A percentile compares a stretch with the other conserved stretches of the same genome.
These are phyloP conservation scores for Syzygium oleosum DNA, from an alignment of 345 rosid species.

Conservation along the genomic window DNA sequence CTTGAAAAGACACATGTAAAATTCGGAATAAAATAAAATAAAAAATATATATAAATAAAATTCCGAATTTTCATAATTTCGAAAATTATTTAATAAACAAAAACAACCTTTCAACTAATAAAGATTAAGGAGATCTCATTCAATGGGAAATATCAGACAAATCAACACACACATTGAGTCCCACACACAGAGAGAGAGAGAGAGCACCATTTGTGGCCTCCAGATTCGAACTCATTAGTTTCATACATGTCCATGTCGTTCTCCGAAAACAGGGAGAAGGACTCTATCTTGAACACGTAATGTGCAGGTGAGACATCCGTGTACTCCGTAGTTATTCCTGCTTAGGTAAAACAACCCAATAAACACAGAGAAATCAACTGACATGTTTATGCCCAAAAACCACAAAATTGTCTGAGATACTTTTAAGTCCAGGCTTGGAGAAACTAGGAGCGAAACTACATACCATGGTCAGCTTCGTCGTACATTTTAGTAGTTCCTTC, in stretches of 20 bases:
- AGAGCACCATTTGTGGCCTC: neutral
- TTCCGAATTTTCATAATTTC: too few species aligned
- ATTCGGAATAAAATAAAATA: too few species aligned
- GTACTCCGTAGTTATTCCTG: neutral
- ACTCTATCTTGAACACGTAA: neutral
- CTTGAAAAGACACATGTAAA: too few species aligned
- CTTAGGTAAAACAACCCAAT: neutral
- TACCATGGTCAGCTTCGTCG: neutral
- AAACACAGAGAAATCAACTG: neutral
- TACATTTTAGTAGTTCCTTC: neutral
- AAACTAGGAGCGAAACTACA: neutral
- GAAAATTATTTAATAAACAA: too few species aligned
- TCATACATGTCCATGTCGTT: neutral
- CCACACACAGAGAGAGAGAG: too few species aligned
- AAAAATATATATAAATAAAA: too few species aligned
- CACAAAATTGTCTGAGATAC: neutral
- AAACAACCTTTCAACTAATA: too few species aligned
- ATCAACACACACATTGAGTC: too few species aligned
- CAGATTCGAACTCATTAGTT: neutral
- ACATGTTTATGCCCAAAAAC: neutral
- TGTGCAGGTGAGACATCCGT: neutral
- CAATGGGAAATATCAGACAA: too few species aligned
- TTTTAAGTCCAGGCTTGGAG: neutral
- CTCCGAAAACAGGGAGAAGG: neutral
- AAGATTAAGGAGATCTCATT: too few species aligned